Percentiles rank a stretch among this genome's conserved stretches.
These are phyloP conservation scores for Gelatoporia subvermispora DNA, from an alignment of 768 basidiomycete genomes.

Conservation along the genomic window DNA sequence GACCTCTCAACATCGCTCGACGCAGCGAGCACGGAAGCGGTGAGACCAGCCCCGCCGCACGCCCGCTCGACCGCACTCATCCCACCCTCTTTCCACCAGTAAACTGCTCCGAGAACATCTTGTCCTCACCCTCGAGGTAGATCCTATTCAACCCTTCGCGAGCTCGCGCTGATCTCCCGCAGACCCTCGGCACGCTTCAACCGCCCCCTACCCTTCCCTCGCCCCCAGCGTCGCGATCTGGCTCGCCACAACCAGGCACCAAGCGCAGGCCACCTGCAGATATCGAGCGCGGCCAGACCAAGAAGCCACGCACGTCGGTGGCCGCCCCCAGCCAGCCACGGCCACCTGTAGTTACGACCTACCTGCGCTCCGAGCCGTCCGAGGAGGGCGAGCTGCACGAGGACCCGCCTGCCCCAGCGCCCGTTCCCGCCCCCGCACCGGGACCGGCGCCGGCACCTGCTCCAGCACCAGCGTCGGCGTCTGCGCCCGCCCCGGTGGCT, in stretches of 20 bases:
- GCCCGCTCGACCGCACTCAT: constrained; percentile 17
- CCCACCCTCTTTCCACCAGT: constrained; percentile 15
- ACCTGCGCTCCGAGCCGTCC: constrained; percentile 34
- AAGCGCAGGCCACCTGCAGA: constrained; percentile 35
- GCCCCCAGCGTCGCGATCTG: constrained; percentile 38
- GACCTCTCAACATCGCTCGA: constrained; percentile 14
- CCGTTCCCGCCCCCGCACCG: constrained; percentile 28
- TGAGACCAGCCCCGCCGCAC: constrained; percentile 19
- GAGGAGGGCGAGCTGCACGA: constrained; percentile 47
- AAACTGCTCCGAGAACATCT: constrained; percentile 28
- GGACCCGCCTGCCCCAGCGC: constrained; percentile 24
- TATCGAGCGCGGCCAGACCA: constrained; percentile 23
- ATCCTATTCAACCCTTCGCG: constrained; percentile 4
- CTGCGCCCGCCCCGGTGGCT: not conserved
- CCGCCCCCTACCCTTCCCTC: constrained; percentile 42
- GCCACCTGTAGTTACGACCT: constrained; percentile 17
- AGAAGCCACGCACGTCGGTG: constrained; percentile 27
- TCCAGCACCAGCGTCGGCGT: constrained; percentile 3
- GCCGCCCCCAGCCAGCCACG: constrained; percentile 24
- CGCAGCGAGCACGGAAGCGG: constrained; percentile 29
- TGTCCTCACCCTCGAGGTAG: constrained; percentile 36
- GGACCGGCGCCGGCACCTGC: not conserved
- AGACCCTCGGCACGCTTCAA: constrained; percentile 41
- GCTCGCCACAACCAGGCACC: constrained; percentile 33
- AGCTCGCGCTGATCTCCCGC: constrained; percentile 15